phyloP scores from a whole-genome alignment of 192 early-diverging fungal species.

The Bifiguratus adelaidae region DNA sequence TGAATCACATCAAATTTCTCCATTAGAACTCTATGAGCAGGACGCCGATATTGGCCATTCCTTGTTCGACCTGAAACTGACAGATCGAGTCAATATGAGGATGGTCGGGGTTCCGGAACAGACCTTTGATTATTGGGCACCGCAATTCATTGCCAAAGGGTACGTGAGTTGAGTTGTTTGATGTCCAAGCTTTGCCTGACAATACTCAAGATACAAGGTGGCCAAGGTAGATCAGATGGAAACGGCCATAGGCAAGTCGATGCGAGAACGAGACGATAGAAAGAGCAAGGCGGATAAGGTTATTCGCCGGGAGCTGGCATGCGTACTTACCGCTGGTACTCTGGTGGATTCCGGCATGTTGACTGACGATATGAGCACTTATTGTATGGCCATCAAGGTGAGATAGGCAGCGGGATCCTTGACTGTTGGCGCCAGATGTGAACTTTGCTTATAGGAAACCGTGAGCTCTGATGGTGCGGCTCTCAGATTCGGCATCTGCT shows the following conservation, averaged over 20 bases:
- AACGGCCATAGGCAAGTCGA: conserved; percentile 83
- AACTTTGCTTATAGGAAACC: no score
- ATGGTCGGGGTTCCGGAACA: conserved; percentile 97
- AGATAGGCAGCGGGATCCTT: conserved; percentile 4
- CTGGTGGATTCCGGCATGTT: conserved; percentile 81
- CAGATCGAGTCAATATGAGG: conserved; percentile 95
- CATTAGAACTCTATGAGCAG: conserved; percentile 90
- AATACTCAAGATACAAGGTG: conserved; percentile 50
- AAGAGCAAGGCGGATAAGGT: conserved; percentile 51
- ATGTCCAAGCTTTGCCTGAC: not conserved
- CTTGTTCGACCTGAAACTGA: conserved; percentile 92
- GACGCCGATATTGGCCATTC: conserved; percentile 96
- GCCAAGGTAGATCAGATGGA: conserved; percentile 98
- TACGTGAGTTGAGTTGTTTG: conserved; percentile 18
- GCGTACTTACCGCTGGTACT: conserved; percentile 84
- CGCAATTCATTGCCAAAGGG: conserved; percentile 92
- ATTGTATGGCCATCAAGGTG: conserved; percentile 92
- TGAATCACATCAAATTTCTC: not conserved
- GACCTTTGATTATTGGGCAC: conserved; percentile 90
- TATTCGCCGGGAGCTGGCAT: conserved; percentile 76
- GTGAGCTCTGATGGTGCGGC: conserved; percentile 26
- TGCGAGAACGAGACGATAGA: conserved; percentile 58
- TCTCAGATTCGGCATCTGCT: conserved; percentile 71
- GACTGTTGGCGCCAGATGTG: conserved; percentile 1
- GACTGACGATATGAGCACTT: conserved; percentile 84